A percentile compares a stretch with the other conserved stretches of the same genome.
Evolutionary conservation across 176 grass and related monocot genomes (phyloP).

Genomic region (Oryza nivara): DNA sequence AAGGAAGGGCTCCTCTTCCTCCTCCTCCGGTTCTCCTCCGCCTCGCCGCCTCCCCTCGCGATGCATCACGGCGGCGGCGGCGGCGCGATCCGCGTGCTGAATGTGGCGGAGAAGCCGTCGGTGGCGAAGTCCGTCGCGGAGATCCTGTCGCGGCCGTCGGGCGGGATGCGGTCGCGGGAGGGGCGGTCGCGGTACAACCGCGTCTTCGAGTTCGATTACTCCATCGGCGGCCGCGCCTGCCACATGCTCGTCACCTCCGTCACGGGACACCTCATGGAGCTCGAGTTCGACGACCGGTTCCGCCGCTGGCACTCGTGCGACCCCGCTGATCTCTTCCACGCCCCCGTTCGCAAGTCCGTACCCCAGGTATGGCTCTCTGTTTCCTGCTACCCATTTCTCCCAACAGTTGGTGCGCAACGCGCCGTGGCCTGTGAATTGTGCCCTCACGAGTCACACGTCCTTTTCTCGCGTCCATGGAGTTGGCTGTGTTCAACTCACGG

Average conservation of each 20-base stretch:
- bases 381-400: conserved; percentile 13
- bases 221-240: conserved; percentile 59
- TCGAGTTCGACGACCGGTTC: conserved; percentile 89
- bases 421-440: background rate
- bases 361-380: conserved; percentile 57
- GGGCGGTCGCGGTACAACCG: conserved; percentile 88
- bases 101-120: conserved; percentile 96
- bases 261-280: conserved; percentile 98
- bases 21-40: background rate
- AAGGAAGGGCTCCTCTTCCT: background rate
- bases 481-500: background rate
- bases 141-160: conserved; percentile 72
- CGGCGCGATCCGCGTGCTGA: conserved; percentile 75
- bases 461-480: background rate
- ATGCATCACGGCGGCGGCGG: conserved; percentile 32
- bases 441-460: background rate
- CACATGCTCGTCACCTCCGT: conserved; percentile 91
- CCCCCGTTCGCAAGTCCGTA: conserved; percentile 81
- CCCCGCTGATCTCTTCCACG: conserved; percentile 73
- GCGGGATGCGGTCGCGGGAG: conserved; percentile 61
- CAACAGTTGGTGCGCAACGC: conserved; percentile 23
- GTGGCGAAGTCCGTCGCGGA: conserved; percentile 87
- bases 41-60: background rate
- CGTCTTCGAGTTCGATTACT: conserved; percentile 86
- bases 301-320: conserved; percentile 92